These are phyloP conservation scores for Medakamo hakoo DNA, from an alignment of 139 green algal species.

Conservation along the genomic window DNA sequence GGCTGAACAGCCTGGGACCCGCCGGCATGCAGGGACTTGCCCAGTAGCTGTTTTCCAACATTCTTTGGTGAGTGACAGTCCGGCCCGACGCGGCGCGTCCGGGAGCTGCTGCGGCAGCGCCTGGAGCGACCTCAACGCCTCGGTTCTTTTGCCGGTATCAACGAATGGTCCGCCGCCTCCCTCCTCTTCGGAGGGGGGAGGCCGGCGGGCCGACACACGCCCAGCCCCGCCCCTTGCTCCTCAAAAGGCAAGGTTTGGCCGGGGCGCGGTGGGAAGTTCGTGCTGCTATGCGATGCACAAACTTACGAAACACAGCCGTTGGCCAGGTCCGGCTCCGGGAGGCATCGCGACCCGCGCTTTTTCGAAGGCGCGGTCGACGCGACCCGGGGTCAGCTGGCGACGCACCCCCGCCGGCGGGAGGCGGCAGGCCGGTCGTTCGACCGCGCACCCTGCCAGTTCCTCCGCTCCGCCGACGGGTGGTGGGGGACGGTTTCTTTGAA, in stretches of 20 bases:
- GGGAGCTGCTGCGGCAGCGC: conserved; percentile 1
- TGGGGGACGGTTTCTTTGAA: conserved; percentile 13
- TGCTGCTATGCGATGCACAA: conserved; percentile 30
- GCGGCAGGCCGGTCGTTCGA: background rate
- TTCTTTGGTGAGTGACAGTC: conserved; percentile 17
- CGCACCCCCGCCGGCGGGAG: conserved; percentile 16
- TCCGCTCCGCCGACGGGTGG: background rate
- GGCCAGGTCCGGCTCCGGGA: conserved; percentile 8
- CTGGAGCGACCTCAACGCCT: background rate
- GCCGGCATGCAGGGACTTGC: background rate
- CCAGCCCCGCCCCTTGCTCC: background rate
- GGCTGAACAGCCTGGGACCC: background rate
- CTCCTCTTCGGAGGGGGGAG: background rate
- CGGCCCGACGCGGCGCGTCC: conserved; percentile 2
- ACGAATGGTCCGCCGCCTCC: background rate
- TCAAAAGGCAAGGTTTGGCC: too few species aligned
- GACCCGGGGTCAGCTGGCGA: conserved; percentile 12
- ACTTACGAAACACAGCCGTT: conserved; percentile 13
- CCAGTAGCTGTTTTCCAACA: too few species aligned
- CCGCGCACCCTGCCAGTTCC: background rate
- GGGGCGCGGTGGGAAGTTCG: conserved; percentile 17
- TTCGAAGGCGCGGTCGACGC: background rate
- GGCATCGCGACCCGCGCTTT: background rate
- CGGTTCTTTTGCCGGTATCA: background rate
- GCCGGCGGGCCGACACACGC: background rate